These are phyloP conservation scores for Malassezia slooffiae DNA, from an alignment of 1,284 basidiomycete genomes.

Conservation along the genomic window DNA sequence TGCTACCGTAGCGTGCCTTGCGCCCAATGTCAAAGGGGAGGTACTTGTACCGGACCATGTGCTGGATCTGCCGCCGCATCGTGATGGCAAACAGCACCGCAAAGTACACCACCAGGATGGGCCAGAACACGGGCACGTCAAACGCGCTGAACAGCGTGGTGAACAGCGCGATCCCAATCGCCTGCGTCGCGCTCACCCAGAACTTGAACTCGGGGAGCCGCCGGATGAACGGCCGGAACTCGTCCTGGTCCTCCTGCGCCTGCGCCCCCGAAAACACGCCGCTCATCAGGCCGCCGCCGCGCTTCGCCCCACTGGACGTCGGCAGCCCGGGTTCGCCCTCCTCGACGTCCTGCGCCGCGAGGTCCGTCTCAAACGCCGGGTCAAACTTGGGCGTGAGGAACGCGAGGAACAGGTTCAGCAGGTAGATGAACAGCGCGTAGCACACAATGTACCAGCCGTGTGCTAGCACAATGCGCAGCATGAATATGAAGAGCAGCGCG, in stretches of 20 bases:
- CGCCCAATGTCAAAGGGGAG: conserved; percentile 81
- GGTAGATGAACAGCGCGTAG: conserved; percentile 45
- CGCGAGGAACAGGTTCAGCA: conserved; percentile 59
- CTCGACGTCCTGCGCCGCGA: conserved; percentile 86
- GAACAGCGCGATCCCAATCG: conserved; percentile 66
- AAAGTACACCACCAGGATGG: conserved; percentile 76
- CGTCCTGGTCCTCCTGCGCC: conserved; percentile 36
- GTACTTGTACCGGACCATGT: conserved; percentile 94
- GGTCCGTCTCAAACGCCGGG: conserved; percentile 81
- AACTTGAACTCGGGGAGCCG: conserved; percentile 84
- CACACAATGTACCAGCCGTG: conserved; percentile 82
- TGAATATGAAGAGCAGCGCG: conserved; percentile 64
- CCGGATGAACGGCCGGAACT: conserved; percentile 70
- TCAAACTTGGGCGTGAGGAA: conserved; percentile 91
- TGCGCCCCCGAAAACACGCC: conserved; percentile 56
- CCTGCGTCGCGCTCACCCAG: conserved; percentile 84
- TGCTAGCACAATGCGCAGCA: conserved; percentile 72
- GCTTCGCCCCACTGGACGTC: conserved; percentile 21
- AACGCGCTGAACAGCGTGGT: conserved; percentile 51
- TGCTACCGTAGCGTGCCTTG: conserved; percentile 51
- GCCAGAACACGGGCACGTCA: conserved; percentile 97
- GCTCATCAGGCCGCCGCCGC: conserved; percentile 26
- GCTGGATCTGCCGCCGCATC: conserved; percentile 50
- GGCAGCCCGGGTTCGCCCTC: conserved; percentile 61
- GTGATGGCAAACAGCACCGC: conserved; percentile 48